These are phyloP conservation scores for Epithele typhae DNA, from an alignment of 768 basidiomycete genomes.

Conservation along the genomic window DNA sequence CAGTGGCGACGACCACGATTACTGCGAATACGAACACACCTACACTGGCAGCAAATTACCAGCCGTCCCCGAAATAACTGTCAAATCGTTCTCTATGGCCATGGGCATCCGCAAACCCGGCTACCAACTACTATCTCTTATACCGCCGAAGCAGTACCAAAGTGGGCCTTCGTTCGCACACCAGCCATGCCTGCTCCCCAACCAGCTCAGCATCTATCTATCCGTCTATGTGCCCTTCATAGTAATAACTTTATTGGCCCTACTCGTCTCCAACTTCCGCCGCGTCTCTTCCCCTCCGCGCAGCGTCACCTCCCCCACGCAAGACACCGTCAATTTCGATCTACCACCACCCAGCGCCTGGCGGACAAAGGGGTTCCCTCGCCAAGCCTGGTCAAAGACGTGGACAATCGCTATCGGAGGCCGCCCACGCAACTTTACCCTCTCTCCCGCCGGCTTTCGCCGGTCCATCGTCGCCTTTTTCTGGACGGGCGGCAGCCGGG, in stretches of 20 bases:
- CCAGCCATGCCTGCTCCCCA: conserved; percentile 73
- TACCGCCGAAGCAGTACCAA: conserved; percentile 32
- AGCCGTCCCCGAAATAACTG: conserved; percentile 67
- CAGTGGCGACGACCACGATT: conserved; percentile 95
- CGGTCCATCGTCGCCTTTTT: not conserved
- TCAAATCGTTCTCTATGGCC: conserved; percentile 88
- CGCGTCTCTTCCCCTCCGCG: conserved; percentile 13
- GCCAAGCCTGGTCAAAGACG: not conserved
- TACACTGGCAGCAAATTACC: conserved; percentile 23
- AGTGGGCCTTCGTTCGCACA: conserved; percentile 39
- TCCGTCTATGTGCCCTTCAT: conserved; percentile 66
- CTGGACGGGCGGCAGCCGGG: conserved; percentile 1
- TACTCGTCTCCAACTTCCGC: conserved; percentile 31
- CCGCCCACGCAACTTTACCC: not conserved
- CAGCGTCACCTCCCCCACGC: not conserved
- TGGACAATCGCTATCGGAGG: conserved; percentile 3
- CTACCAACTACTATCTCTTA: conserved; percentile 84
- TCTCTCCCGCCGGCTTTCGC: not conserved
- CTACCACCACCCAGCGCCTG: conserved; percentile 20
- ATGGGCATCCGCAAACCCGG: conserved; percentile 84
- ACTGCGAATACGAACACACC: conserved; percentile 73
- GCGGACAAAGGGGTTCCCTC: conserved; percentile 13
- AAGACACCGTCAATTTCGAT: conserved; percentile 10
- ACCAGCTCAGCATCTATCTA: conserved; percentile 78
- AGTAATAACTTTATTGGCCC: conserved; percentile 49